Conservation (phyloP, 139 green algal species). For the Picochlorum sp. region DNA sequence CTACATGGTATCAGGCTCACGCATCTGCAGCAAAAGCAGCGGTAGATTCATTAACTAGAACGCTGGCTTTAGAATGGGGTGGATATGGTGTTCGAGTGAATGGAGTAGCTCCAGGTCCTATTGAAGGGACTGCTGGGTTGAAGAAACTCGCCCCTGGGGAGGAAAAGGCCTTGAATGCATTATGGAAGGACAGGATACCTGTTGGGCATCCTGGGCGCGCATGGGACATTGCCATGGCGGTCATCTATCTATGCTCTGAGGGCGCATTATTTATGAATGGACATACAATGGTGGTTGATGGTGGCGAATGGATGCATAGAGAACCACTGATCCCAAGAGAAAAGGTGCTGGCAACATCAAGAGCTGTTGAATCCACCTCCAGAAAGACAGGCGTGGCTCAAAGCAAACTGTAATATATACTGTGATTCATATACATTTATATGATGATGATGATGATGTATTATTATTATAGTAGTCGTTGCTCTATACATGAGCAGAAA, state of each 20-base stretch:
- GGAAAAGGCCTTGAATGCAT: conserved; percentile 28
- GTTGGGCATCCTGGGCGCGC: conserved; percentile 66
- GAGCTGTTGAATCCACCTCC: conserved; percentile 58
- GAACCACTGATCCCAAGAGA: conserved; percentile 42
- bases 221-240: conserved; percentile 83
- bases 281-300: conserved; percentile 79
- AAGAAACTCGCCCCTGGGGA: conserved; percentile 70
- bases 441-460: background rate
- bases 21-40: conserved; percentile 81
- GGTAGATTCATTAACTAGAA: conserved; percentile 84
- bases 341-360: conserved; percentile 41
- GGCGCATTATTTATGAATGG: conserved; percentile 49
- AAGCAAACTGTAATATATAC: background rate
- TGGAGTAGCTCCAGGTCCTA: conserved; percentile 84
- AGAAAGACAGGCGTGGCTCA: conserved; percentile 42
- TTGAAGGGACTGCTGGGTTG: conserved; percentile 82
- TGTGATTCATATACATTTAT: background rate
- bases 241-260: conserved; percentile 63
- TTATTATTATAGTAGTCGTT: too few relatives aligned
- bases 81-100: conserved; percentile 71
- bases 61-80: conserved; percentile 89
- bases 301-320: conserved; percentile 69
- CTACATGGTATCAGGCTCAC: conserved; percentile 87
- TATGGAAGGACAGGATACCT: conserved; percentile 46
- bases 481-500: too few relatives aligned